Conservation (phyloP, 164 flowering plant species). For the Nymphaea thermarum region DNA sequence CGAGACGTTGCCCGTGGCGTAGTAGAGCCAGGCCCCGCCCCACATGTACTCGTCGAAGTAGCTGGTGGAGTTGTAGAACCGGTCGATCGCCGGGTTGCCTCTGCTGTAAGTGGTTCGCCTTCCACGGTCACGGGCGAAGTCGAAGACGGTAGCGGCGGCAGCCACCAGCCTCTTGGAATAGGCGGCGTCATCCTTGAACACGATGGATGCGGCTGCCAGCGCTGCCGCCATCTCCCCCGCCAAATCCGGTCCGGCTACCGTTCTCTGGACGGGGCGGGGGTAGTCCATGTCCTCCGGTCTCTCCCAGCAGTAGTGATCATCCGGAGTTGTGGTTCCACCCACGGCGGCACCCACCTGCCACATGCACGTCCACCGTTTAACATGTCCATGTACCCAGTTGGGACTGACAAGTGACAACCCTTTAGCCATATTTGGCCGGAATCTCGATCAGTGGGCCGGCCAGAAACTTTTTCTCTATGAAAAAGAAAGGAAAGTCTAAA, state of each 20-base stretch:
- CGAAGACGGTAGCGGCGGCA: slow-evolving; percentile 50
- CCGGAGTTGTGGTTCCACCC: slow-evolving; percentile 29
- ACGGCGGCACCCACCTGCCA: slow-evolving; percentile 45
- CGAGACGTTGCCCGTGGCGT: slow-evolving; percentile 57
- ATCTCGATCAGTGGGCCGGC: too few species aligned
- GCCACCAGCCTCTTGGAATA: slow-evolving; percentile 49
- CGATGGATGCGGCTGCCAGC: slow-evolving; percentile 78
- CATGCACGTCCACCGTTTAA: too few species aligned
- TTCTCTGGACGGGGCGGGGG: slow-evolving; percentile 16
- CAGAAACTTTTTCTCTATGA: too few species aligned
- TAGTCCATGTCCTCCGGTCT: slow-evolving; percentile 82
- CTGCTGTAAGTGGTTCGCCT: slow-evolving; percentile 23
- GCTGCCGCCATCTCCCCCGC: slow-evolving; percentile 88
- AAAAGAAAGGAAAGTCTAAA: too few species aligned
- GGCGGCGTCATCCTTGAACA: slow-evolving; percentile 40
- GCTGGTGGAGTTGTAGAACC: slow-evolving; percentile 52
- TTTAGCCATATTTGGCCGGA: too few species aligned
- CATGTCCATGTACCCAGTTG: too few species aligned
- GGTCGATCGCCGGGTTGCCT: slow-evolving; percentile 26
- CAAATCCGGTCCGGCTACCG: slow-evolving; percentile 42
- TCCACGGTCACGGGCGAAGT: slow-evolving; percentile 36
- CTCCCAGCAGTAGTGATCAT: slow-evolving; percentile 68
- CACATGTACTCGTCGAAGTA: slow-evolving; percentile 83
- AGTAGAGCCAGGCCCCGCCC: slow-evolving; percentile 75
- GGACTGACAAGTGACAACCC: too few species aligned